Percentiles rank a stretch among this genome's conserved stretches.
phyloP scores from a whole-genome alignment of 2,329 filamentous ascomycete species.

The Ophiostoma quercus region DNA sequence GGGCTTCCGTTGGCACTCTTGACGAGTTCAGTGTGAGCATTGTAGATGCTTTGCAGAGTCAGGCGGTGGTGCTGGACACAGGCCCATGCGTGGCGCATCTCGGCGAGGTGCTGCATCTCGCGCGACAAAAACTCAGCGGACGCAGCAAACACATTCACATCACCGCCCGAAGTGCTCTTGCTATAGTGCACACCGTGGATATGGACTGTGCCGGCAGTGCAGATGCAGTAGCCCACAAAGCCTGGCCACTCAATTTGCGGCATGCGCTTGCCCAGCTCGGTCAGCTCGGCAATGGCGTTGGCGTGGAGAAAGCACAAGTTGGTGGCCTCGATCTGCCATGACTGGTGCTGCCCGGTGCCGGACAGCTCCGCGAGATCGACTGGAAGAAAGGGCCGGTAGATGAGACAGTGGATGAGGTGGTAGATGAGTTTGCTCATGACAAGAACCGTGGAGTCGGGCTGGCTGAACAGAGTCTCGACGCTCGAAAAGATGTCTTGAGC shows the following conservation, averaged over 20 bases:
- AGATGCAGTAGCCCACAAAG: slow-evolving; percentile 81
- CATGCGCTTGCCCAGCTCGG: slow-evolving; percentile 70
- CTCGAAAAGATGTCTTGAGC: slow-evolving; percentile 75
- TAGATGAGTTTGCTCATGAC: slow-evolving; percentile 83
- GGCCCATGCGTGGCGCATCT: slow-evolving; percentile 70
- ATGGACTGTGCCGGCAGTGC: slow-evolving; percentile 81
- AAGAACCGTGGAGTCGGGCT: slow-evolving; percentile 70
- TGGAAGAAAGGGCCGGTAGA: slow-evolving; percentile 81
- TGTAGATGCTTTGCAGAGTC: slow-evolving; percentile 70
- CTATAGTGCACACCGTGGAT: slow-evolving; percentile 80
- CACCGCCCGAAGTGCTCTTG: slow-evolving; percentile 41
- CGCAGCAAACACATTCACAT: slow-evolving; percentile 58
- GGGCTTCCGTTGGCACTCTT: slow-evolving; percentile 63
- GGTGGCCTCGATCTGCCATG: slow-evolving; percentile 87
- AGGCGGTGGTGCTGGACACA: slow-evolving; percentile 75
- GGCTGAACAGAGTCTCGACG: slow-evolving; percentile 68
- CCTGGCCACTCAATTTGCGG: slow-evolving; percentile 77
- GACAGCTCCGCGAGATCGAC: slow-evolving; percentile 77
- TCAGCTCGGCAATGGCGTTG: slow-evolving; percentile 78
- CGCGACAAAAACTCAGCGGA: slow-evolving; percentile 65
- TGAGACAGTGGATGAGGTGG: slow-evolving; percentile 78
- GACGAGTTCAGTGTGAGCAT: slow-evolving; percentile 74
- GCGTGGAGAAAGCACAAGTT: slow-evolving; percentile 82
- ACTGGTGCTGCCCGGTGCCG: slow-evolving; percentile 76
- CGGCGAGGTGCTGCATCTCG: slow-evolving; percentile 74